Evolutionary conservation across 148 eudicot species (phyloP), one percentile per base, ranked within the genome.

Genomic region (Hydrangea macrophylla): DNA sequence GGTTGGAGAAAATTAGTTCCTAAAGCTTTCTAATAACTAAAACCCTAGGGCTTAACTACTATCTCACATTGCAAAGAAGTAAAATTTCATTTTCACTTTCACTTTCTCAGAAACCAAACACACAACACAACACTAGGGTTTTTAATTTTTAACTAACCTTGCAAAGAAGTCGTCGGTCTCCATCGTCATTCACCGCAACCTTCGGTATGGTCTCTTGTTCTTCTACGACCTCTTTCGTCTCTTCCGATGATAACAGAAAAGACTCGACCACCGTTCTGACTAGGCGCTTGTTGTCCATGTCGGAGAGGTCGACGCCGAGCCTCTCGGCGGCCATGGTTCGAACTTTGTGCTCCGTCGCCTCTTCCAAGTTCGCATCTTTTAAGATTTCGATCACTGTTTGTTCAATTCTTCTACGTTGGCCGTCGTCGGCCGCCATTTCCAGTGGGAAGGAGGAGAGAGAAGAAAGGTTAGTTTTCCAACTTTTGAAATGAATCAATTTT

Each of bases 241-340:
- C 40, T 23, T 63, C 55, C 42, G 62, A 28, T 11, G 80, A 60
- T 5, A 75, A 79, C 15, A 81, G 60, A 54, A 72, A 81, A 5
- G 77, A 65, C 25, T 81, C 85, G 20, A 81, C 31, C 15, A 62
- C 36, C 12, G 71, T 75, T 1, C 85, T 68, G 42, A 78, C 67
- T 37, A 78, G 63, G 26, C 79, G 58, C 54, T 81, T 81, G 30
- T 40, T 54, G 22, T 74, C 61, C 11, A 81, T 55, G n/a, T 42
- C 77, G 30, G 69, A 55, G 13, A 79, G 85, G 60, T 75, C 73
- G 2, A 81, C 11, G 30, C 69, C 35, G n/a, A 81, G 80, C 58
- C 70, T 59, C 2, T 20, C 32, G 42, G 85, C 74, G 30, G 75
- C 74, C 25, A 61, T 55, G 17, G 44, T 20, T 12, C 85, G 77